A percentile compares a stretch with the other conserved stretches of the same genome.
Conservation (phyloP, 768 basidiomycete species). For the Gloeostereum incarnatum region DNA sequence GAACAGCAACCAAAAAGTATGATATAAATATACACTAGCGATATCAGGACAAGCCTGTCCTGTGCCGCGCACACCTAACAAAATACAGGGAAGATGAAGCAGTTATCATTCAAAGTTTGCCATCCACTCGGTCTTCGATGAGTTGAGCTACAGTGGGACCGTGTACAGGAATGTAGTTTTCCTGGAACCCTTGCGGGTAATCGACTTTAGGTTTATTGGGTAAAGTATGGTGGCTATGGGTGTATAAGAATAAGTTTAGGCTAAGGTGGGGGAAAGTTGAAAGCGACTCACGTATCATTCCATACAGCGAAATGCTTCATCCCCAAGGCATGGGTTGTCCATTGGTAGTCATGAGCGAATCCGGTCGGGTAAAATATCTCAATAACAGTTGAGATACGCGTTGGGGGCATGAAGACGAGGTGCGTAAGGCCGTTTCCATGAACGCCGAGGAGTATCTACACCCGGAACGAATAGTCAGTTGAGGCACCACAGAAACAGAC, state of each 20-base stretch:
- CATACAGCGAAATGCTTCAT: slow-evolving; percentile 72
- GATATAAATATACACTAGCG: no score
- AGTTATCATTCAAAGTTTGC: no score
- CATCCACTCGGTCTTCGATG: slow-evolving; percentile 52
- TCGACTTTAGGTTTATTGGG: slow-evolving; percentile 35
- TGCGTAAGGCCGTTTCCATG: slow-evolving; percentile 82
- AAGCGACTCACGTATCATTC: slow-evolving; percentile 58
- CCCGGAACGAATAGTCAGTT: slow-evolving; percentile 3
- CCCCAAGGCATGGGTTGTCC: slow-evolving; percentile 66
- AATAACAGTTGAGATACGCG: slow-evolving; percentile 69
- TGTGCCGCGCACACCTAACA: no score
- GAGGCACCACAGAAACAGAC: not conserved
- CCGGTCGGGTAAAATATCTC: slow-evolving; percentile 79
- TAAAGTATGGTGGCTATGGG: slow-evolving; percentile 17
- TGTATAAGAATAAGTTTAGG: not conserved
- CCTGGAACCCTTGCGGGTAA: slow-evolving; percentile 87
- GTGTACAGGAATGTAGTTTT: slow-evolving; percentile 63
- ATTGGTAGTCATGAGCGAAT: slow-evolving; percentile 83
- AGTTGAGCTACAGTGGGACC: slow-evolving; percentile 56
- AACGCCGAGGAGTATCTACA: slow-evolving; percentile 58
- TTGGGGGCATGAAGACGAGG: slow-evolving; percentile 76
- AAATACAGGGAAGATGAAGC: no score
- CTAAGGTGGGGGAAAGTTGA: slow-evolving; percentile 1
- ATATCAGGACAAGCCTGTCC: no score
- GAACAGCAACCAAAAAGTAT: no score